phyloP scores from a whole-genome alignment of 768 basidiomycete species.

The Russula sp. region DNA sequence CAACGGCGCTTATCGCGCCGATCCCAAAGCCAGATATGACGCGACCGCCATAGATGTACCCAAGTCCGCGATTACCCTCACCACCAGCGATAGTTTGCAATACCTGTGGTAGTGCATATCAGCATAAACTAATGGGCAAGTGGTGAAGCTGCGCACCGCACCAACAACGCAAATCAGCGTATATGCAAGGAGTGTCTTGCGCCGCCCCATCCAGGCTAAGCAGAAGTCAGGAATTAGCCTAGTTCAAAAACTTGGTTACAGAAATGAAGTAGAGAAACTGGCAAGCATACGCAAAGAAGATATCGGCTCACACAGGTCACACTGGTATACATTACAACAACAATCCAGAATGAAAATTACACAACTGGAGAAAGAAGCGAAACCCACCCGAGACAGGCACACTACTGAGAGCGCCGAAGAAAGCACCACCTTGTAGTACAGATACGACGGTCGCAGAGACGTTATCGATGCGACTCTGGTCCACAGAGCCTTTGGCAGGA shows the following conservation, averaged over 20 bases:
- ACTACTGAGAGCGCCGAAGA: conserved; percentile 78
- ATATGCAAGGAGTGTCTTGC: conserved; percentile 55
- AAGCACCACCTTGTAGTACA: conserved; percentile 80
- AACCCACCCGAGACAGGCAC: conserved; percentile 61
- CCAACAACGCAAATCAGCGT: conserved; percentile 62
- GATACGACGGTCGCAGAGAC: conserved; percentile 84
- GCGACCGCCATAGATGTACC: conserved; percentile 74
- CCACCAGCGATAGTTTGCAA: conserved; percentile 63
- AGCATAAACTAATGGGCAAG: background rate
- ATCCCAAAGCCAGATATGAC: conserved; percentile 77
- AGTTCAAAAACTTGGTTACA: background rate
- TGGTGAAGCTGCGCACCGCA: conserved; percentile 43
- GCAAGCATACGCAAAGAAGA: background rate
- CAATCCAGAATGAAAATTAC: background rate
- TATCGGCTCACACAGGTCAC: no score
- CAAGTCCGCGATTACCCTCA: conserved; percentile 48
- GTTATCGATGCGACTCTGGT: conserved; percentile 39
- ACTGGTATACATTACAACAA: background rate
- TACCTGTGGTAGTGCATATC: conserved; percentile 38
- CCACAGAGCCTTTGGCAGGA: conserved; percentile 37
- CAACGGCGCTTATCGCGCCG: conserved; percentile 77
- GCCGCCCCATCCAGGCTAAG: conserved; percentile 59
- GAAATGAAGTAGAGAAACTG: background rate
- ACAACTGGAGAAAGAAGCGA: background rate
- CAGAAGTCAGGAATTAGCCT: background rate